phyloP scores from a whole-genome alignment of 108 stramenopile genomes.

The Halocafeteria seosinensis region DNA sequence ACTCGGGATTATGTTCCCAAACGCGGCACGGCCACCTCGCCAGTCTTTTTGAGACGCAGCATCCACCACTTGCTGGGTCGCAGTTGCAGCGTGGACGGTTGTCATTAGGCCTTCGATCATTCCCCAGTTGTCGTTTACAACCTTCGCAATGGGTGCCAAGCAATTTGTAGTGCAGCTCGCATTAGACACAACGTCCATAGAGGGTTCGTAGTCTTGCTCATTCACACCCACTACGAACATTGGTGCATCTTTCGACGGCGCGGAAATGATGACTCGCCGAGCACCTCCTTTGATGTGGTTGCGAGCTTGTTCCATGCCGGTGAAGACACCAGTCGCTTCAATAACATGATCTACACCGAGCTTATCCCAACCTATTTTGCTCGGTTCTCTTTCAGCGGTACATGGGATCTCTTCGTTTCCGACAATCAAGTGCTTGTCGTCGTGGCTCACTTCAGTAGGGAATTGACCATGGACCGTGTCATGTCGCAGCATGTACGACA shows the following conservation, averaged over 20 bases:
- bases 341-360: slow-evolving; percentile 90
- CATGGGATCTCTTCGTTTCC: slow-evolving; percentile 80
- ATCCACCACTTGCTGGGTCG: slow-evolving; percentile 96
- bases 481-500: slow-evolving; percentile 95
- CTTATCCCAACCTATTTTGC: slow-evolving; percentile 80
- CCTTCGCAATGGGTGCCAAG: slow-evolving; percentile 95
- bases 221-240: slow-evolving; percentile 98
- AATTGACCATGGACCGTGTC: slow-evolving; percentile 96
- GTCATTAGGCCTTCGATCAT: slow-evolving; percentile 98
- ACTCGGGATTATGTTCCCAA: slow-evolving; percentile 97
- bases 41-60: slow-evolving; percentile 96
- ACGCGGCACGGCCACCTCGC: slow-evolving; percentile 97
- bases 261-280: slow-evolving; percentile 99
- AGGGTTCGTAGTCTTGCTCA: slow-evolving; percentile 68
- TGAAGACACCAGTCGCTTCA: slow-evolving; percentile 98
- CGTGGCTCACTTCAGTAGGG: slow-evolving; percentile 83
- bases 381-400: slow-evolving; percentile 79
- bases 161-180: slow-evolving; percentile 99
- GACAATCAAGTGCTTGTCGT: slow-evolving; percentile 86
- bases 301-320: slow-evolving; percentile 78
- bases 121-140: slow-evolving; percentile 86
- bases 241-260: slow-evolving; percentile 94
- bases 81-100: slow-evolving; percentile 99
- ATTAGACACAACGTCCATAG: slow-evolving; percentile 87
- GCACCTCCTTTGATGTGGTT: slow-evolving; percentile 89